Conservation (phyloP, 495 filamentous ascomycete genomes). For the Tricharina praecox region DNA sequence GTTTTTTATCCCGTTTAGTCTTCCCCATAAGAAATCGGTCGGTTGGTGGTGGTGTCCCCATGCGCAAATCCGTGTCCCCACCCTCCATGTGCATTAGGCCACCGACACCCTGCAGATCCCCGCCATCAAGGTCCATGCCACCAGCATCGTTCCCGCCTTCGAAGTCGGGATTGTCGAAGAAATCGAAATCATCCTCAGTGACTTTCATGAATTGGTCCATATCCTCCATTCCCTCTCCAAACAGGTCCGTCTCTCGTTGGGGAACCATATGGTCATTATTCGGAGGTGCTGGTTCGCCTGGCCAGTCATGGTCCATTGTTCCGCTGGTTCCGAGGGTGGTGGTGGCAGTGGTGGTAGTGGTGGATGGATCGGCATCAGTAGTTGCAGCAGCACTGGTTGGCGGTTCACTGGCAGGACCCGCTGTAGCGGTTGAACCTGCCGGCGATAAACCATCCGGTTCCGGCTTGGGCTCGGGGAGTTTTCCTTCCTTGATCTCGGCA, state of each 20-base stretch:
- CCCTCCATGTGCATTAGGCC: background rate
- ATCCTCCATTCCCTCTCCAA: conserved; percentile 25
- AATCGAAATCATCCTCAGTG: conserved; percentile 25
- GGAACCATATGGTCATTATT: conserved; percentile 5
- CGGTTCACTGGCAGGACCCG: background rate
- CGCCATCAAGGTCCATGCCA: conserved; percentile 19
- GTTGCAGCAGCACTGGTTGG: background rate
- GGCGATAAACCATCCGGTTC: conserved; percentile 18
- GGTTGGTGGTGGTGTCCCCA: conserved; percentile 13
- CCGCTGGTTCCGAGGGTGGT: background rate
- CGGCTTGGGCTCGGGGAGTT: conserved; percentile 12
- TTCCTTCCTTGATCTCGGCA: background rate
- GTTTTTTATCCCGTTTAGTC: background rate
- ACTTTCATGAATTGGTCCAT: conserved; percentile 20
- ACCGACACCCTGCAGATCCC: conserved; percentile 8
- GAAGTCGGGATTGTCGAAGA: conserved; percentile 21
- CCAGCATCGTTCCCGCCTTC: conserved; percentile 10
- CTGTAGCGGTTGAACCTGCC: background rate
- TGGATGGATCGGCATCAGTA: no score
- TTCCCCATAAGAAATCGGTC: background rate
- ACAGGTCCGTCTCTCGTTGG: conserved; percentile 20
- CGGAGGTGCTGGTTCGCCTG: conserved; percentile 2
- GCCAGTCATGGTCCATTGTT: conserved; percentile 25
- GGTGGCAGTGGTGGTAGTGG: background rate
- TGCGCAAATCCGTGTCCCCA: conserved; percentile 15